Conservation (phyloP, 345 rosid species). For the Sonneratia caseolaris region DNA sequence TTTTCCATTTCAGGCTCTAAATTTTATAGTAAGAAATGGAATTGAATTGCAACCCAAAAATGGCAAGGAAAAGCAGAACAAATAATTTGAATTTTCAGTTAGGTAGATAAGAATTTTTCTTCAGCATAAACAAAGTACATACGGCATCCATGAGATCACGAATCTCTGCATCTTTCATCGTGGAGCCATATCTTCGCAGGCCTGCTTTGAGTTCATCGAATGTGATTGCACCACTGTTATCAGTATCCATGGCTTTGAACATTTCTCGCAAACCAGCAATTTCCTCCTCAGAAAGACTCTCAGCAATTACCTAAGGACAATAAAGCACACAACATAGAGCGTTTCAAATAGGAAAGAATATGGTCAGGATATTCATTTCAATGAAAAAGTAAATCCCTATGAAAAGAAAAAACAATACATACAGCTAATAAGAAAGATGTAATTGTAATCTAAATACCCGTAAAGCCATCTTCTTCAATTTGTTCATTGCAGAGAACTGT, state of each 20-base stretch:
- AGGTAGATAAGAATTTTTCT: background rate
- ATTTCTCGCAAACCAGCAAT: conserved; percentile 94
- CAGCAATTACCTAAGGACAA: conserved; percentile 78
- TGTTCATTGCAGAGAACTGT: conserved; percentile 97
- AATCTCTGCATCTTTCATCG: conserved; percentile 84
- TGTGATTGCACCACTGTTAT: conserved; percentile 92
- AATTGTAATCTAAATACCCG: conserved; percentile 35
- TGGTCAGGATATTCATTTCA: too few species aligned
- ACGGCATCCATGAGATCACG: conserved; percentile 99
- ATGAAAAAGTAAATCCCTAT: too few species aligned
- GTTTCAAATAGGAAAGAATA: too few species aligned
- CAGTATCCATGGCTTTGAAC: conserved; percentile 93
- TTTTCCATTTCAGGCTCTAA: background rate
- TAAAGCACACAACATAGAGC: conserved; percentile 2
- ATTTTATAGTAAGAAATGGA: background rate
- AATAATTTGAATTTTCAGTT: background rate
- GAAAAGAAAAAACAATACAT: too few species aligned
- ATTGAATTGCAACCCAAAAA: background rate
- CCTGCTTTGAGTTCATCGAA: conserved; percentile 97
- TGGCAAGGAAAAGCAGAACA: background rate
- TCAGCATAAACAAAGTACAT: conserved; percentile 22
- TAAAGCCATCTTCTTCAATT: conserved; percentile 96
- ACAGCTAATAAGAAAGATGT: background rate
- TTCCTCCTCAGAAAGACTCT: conserved; percentile 97
- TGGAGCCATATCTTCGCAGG: conserved; percentile 87